Evolutionary conservation across 1,139 yeast genomes (phyloP), one percentile per base, ranked within the genome.

Genomic region (Scheffersomyces segobiensis): DNA sequence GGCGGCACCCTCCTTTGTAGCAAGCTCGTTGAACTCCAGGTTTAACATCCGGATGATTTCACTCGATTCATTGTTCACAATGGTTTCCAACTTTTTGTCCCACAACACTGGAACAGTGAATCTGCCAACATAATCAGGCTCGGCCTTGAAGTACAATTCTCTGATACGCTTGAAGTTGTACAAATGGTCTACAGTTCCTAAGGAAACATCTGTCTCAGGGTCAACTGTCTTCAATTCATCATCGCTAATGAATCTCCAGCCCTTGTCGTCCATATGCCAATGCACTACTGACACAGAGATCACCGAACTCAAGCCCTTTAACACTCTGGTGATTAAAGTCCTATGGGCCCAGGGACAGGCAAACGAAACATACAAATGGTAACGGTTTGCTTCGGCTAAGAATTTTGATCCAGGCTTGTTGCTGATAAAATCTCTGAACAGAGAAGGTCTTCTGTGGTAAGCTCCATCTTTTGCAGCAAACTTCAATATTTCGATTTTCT

Each of bases 261-360:
- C 98, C 62, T 88, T 80, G 50, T 73, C 82, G 66, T 88, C 97
- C 88, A 93, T 82, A 66, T 86, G 87, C 93, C 97, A 93, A 71
- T 91, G 96, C 19, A 93, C 98, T 55, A 91, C 90, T 14, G 93
- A 86, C 42, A 90, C 83, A 2, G 87, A 84, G 60, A 88, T 85
- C 48, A 83, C 69, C 21, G 83, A 81, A 8, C 84, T 76, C 63
- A 95, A 80, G 2, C 97, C 97, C 76, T 93, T 93, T 64, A 93
- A 80, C n/a, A 82, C 75, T 56, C 98, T 78, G 7, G 89, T 82
- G 59, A 93, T 88, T 64, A 93, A 78, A 0, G 96, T 86, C 62
- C 98, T 84, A 70, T 92, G 97, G 1, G 98, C 98, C 92, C 97
- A 93, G 3, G 98, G 98, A 75, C 98, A 93, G 1, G 97, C 97